Conservation (phyloP, 78 protist genomes). For the Dictyostelium brefeldianum region DNA sequence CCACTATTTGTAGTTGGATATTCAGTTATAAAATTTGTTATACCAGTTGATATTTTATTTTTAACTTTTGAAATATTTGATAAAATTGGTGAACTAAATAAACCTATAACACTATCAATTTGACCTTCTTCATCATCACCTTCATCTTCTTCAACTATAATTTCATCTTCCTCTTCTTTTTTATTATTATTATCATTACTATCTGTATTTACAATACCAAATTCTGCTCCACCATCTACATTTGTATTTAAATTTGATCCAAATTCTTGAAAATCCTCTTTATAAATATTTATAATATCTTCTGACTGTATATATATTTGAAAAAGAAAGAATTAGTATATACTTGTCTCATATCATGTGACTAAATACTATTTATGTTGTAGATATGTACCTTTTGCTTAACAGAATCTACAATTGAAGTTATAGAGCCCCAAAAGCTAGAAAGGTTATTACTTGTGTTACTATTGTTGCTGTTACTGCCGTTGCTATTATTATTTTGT, state of each 20-base stretch:
- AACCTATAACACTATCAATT: background rate
- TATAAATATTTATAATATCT: slow-evolving; percentile 46
- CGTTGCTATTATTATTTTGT: too few relatives aligned
- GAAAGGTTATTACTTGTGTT: too few relatives aligned
- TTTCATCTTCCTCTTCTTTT: background rate
- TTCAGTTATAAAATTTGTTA: slow-evolving; percentile 10
- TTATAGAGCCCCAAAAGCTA: too few relatives aligned
- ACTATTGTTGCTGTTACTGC: too few relatives aligned
- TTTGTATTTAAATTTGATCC: background rate
- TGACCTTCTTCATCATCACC: background rate
- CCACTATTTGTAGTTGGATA: background rate
- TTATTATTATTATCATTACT: background rate
- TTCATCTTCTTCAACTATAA: background rate
- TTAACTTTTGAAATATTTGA: slow-evolving; percentile 12
- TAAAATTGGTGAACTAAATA: background rate
- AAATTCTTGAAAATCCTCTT: slow-evolving; percentile 31
- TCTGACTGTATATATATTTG: background rate
- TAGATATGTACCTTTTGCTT: too few relatives aligned
- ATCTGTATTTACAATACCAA: background rate
- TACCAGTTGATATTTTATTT: slow-evolving; percentile 15
- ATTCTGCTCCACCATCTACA: too few relatives aligned
- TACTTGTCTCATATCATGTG: too few relatives aligned
- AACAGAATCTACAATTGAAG: too few relatives aligned
- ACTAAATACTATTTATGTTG: too few relatives aligned
- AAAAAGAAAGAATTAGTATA: too few relatives aligned